Conservation (phyloP, 805 yeast genomes). For the Lachancea dasiensis region DNA sequence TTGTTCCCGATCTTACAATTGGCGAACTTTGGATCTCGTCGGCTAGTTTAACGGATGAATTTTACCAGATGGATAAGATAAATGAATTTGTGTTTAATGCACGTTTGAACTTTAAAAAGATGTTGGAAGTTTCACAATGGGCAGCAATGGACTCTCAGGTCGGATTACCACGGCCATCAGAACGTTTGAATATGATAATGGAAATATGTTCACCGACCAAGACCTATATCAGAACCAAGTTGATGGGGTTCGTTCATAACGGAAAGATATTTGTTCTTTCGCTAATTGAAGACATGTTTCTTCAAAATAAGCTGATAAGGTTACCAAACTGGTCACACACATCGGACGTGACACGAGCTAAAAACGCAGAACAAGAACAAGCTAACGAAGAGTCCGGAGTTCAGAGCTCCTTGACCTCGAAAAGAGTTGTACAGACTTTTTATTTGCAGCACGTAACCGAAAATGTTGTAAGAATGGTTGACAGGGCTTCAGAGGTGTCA, state of each 20-base stretch:
- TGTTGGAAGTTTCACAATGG: slow-evolving; percentile 16
- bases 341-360: slow-evolving; percentile 24
- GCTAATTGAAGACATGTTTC: slow-evolving; percentile 81
- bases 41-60: slow-evolving; percentile 66
- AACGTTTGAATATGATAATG: slow-evolving; percentile 25
- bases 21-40: slow-evolving; percentile 99
- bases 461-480: slow-evolving; percentile 73
- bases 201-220: slow-evolving; percentile 25
- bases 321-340: slow-evolving; percentile 34
- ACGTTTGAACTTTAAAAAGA: slow-evolving; percentile 26
- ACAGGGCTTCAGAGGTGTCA: slow-evolving; percentile 81
- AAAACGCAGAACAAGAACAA: slow-evolving; percentile 5
- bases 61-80: slow-evolving; percentile 32
- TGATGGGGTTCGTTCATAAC: slow-evolving; percentile 79
- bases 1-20: slow-evolving; percentile 70
- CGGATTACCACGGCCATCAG: slow-evolving; percentile 11
- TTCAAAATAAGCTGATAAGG: slow-evolving; percentile 45
- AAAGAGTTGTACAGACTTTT: slow-evolving; percentile 40
- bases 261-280: slow-evolving; percentile 89
- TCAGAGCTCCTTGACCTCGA: slow-evolving; percentile 6
- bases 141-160: background rate
- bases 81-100: slow-evolving; percentile 34
- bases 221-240: slow-evolving; percentile 75
- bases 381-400: background rate
- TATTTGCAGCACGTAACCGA: slow-evolving; percentile 84